Base-by-base conservation (phyloP, 352 stramenopile genomes). In the Thalassiosira livingstoniorum region DNA sequence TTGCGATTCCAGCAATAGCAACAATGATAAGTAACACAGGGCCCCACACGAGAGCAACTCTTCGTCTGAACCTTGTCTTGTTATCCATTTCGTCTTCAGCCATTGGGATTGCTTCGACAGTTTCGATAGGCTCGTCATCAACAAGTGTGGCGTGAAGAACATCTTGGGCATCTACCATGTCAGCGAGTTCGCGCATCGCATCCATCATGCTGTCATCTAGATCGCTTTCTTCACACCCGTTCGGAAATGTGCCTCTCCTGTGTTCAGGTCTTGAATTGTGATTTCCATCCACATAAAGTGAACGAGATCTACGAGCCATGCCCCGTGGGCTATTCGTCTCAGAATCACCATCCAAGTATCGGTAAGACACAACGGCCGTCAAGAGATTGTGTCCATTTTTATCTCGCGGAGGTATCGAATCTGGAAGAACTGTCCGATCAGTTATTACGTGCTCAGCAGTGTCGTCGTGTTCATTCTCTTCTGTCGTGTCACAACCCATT, bases 21-120 rank as follows among this genome's bases (percentile, higher is more conserved):
- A 23, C 23, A 13, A 45, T 15, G 3, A 66, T 4, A 4, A 66
- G 23, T 25, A 47, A 11, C 27, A 66, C 29, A 2, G 57, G 57
- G 37, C 3, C 13, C 29, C 32, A 66, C n/a, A 66, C 21, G 4
- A 66, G 21, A n/a, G 37, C 37, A 25, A 66, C 27, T 32, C 45
- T 27, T 32, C 37, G 42, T 27, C 27, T 43, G 4, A 42, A 47
- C 10, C 32, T 42, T 27, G 25, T 62, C 23, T 45, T 10, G 29
- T 21, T 45, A n/a, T 63, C 27, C 2, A 4, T 35, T 10, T 34
- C 3, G 54, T 64, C 55, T 2, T 64, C 55, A 64, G 32, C 27
- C 55, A 64, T 4, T 64, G 55, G 55, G n/a, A 64, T 35, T 21
- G 55, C 55, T 64, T 64, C 55, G 2, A 64, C 27, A 64, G 55